phyloP scores from a whole-genome alignment of 1,139 yeast species.

The Suhomyces chickasaworum region DNA sequence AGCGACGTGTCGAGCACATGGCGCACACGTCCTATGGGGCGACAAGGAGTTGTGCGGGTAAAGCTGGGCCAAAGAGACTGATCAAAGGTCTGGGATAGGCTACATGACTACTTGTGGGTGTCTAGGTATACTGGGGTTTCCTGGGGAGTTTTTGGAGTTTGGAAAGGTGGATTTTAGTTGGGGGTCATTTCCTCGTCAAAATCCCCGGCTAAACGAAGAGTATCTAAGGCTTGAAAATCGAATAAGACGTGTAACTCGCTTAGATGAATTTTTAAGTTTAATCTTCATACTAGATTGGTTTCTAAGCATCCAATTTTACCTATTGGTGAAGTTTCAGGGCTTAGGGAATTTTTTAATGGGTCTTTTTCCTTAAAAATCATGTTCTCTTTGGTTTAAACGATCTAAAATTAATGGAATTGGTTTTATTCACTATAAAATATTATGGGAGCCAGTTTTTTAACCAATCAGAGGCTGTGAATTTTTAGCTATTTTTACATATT shows the following conservation, averaged over 20 bases:
- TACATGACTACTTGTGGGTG: neutral
- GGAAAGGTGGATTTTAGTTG: neutral
- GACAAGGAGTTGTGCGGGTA: neutral
- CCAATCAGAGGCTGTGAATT: neutral
- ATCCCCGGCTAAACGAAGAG: neutral
- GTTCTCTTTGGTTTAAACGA: neutral
- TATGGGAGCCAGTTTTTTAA: neutral
- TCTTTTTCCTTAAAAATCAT: neutral
- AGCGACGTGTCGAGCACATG: slow-evolving; percentile 15
- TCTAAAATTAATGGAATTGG: neutral
- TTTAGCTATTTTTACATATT: neutral
- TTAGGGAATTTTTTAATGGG: slow-evolving; percentile 1
- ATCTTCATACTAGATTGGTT: neutral
- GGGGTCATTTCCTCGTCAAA: slow-evolving; percentile 2
- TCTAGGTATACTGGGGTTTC: neutral
- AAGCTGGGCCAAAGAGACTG: neutral
- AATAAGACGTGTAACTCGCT: neutral
- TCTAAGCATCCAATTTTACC: neutral
- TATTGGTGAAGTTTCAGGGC: neutral
- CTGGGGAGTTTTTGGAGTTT: neutral
- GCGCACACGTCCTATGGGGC: slow-evolving; percentile 8
- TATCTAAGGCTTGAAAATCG: neutral
- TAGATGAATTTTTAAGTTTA: neutral
- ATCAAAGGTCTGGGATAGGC: neutral
- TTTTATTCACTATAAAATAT: neutral